Evolutionary conservation across 306 rosid genomes (phyloP).

Genomic region (Castanopsis chinensis): DNA sequence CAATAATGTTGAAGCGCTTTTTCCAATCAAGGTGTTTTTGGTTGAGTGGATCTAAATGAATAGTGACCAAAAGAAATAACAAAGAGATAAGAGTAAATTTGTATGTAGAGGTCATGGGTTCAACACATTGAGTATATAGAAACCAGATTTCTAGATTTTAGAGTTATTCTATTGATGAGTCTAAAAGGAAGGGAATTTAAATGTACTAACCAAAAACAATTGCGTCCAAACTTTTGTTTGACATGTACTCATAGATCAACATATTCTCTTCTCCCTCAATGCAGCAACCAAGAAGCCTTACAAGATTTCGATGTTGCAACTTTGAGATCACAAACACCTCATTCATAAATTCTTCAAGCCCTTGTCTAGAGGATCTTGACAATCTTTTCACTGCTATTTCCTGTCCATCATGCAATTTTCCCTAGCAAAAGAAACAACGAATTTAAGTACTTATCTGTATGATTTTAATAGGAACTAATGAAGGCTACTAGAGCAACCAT

Average conservation of each 20-base stretch:
- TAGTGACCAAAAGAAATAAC: background rate
- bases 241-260: constrained; percentile 13
- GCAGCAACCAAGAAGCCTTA: constrained; percentile 6
- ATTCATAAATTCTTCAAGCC: constrained; percentile 41
- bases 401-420: constrained; percentile 25
- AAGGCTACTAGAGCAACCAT: background rate
- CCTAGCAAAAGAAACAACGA: constrained; percentile 5
- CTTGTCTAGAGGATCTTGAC: constrained; percentile 40
- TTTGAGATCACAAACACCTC: constrained; percentile 5
- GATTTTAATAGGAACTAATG: background rate
- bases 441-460: too few relatives aligned
- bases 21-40: constrained; percentile 13
- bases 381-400: constrained; percentile 50
- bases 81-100: too few relatives aligned
- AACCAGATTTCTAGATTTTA: too few relatives aligned
- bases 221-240: constrained; percentile 45
- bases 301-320: constrained; percentile 16
- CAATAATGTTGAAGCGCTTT: constrained; percentile 27
- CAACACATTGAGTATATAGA: too few relatives aligned
- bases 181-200: background rate
- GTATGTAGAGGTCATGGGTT: too few relatives aligned
- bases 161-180: too few relatives aligned
- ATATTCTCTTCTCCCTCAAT: constrained; percentile 18
- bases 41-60: background rate
- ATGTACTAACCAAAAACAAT: constrained; percentile 1